phyloP scores from a whole-genome alignment of 768 basidiomycete genomes.

The Boletellus emodensis region DNA sequence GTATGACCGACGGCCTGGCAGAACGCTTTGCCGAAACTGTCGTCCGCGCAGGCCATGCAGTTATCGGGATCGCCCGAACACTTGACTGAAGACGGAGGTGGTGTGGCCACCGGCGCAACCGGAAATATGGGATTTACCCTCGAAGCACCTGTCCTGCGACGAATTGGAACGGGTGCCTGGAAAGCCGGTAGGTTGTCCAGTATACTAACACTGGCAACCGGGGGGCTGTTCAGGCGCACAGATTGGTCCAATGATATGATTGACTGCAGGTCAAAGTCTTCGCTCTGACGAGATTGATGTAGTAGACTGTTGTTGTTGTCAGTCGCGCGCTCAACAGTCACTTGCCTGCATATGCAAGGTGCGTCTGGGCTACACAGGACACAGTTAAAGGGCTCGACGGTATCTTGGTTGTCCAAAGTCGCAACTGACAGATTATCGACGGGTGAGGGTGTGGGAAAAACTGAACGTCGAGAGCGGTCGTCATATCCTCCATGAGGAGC shows the following conservation, averaged over 20 bases:
- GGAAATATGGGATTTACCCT: slow-evolving; percentile 53
- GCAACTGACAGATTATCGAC: slow-evolving; percentile 22
- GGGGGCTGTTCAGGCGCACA: slow-evolving; percentile 24
- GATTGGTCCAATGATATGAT: slow-evolving; percentile 23
- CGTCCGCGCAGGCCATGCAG: slow-evolving; percentile 81
- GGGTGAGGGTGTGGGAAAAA: slow-evolving; percentile 28
- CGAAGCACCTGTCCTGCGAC: slow-evolving; percentile 44
- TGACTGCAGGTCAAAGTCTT: slow-evolving; percentile 10
- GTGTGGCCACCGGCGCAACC: slow-evolving; percentile 34
- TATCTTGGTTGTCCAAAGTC: slow-evolving; percentile 31
- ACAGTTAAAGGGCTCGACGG: slow-evolving; percentile 43
- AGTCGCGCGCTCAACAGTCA: slow-evolving; percentile 46
- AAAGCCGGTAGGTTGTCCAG: slow-evolving; percentile 76
- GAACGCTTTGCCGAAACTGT: slow-evolving; percentile 84
- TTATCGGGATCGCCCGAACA: slow-evolving; percentile 88
- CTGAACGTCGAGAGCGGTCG: slow-evolving; percentile 21
- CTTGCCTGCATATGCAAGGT: slow-evolving; percentile 76
- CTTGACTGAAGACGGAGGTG: slow-evolving; percentile 30
- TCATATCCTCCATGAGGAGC: slow-evolving; percentile 33
- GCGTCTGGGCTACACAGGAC: slow-evolving; percentile 70
- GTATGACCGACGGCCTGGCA: slow-evolving; percentile 71
- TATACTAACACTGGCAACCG: slow-evolving; percentile 47
- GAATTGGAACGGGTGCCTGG: slow-evolving; percentile 79
- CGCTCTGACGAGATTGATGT: slow-evolving; percentile 13
- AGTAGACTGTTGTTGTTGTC: slow-evolving; percentile 11